phyloP scores from a whole-genome alignment of 352 stramenopile genomes.

The Phytophthora idaei region DNA sequence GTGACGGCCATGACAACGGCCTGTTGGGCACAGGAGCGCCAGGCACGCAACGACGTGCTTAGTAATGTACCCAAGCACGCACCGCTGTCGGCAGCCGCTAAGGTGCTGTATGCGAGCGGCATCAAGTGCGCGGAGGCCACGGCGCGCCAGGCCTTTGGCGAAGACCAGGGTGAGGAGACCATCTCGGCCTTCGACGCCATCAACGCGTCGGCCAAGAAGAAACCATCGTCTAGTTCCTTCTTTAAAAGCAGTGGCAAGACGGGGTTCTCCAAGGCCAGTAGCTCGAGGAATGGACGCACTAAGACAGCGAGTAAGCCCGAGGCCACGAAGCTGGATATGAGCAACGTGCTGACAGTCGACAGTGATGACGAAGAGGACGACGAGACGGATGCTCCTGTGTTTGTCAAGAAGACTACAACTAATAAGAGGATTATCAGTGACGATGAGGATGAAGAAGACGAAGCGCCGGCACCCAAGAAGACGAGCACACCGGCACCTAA shows the following conservation, averaged over 20 bases:
- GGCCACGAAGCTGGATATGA: constrained; percentile 59
- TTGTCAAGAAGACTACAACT: constrained; percentile 61
- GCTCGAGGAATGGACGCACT: constrained; percentile 17
- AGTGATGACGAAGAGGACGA: constrained; percentile 72
- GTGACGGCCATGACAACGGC: constrained; percentile 37
- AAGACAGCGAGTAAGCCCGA: constrained; percentile 36
- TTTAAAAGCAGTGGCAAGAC: constrained; percentile 41
- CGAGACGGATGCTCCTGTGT: constrained; percentile 63
- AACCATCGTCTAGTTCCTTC: constrained; percentile 25
- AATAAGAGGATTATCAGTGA: constrained; percentile 73
- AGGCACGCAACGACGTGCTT: constrained; percentile 66
- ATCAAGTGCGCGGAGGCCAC: constrained; percentile 58
- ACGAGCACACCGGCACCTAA: constrained; percentile 26
- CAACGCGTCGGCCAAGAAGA: constrained; percentile 41
- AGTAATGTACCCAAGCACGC: constrained; percentile 40
- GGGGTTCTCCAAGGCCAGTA: constrained; percentile 28
- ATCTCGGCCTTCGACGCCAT: constrained; percentile 70
- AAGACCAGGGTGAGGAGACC: constrained; percentile 64
- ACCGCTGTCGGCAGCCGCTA: constrained; percentile 46
- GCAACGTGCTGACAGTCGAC: constrained; percentile 73
- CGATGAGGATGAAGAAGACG: constrained; percentile 61
- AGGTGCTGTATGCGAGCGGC: constrained; percentile 59
- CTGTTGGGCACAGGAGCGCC: constrained; percentile 68
- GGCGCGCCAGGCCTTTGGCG: constrained; percentile 56
- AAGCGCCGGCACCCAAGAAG: constrained; percentile 14